Evolutionary conservation across 495 filamentous ascomycete species (phyloP), one percentile per base, ranked within the genome.

Genomic region (Penicillium waksmanii): DNA sequence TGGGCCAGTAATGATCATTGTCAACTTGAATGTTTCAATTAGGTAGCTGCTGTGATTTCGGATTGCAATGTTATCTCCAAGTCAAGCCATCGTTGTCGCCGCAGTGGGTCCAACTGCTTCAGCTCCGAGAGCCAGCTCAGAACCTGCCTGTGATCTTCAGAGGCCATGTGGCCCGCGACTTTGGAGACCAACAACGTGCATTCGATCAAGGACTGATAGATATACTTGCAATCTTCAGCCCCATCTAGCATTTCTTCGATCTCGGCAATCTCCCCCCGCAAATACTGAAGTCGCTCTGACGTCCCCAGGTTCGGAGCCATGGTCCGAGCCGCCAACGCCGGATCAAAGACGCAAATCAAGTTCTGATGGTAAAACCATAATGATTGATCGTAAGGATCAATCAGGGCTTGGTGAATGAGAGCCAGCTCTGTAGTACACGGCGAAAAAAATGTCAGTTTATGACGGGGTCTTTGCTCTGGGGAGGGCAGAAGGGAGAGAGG

Each of bases 281-380:
- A 70, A 63, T 93, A 90, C 31, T 84, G 74, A 9, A 85, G 66
- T 56, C 89, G 81, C 33, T 93, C 86, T 36, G 84, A 73, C 18
- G 75, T 58, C 47, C 82, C 81, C 42, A 94, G 73, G 58, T 86
- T 76, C 3, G 88, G 83, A 18, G 82, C 79, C 69, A 93, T 87
- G 18, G 83, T 84, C n/a, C 70, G 69, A n/a, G 62, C 44, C 55
- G 75, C 66, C 54, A 74, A 58, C 71, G 76, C 53, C 72, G 78
- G 75, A 77, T 88, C 70, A 76, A 87, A 80, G 4, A 73, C 83
- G 61, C 75, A 83, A 75, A 97, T 87, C 56, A 97, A 71, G 67
- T 85, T 94, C 57, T 90, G 87, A 66, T 98, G 91, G 71, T 98
- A 99, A 72, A 93, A 96, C 96, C 96, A 99, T 13, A 97, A 76